Base-by-base conservation (phyloP, 192 early-diverging fungal genomes). In the Coemansia sp. region DNA sequence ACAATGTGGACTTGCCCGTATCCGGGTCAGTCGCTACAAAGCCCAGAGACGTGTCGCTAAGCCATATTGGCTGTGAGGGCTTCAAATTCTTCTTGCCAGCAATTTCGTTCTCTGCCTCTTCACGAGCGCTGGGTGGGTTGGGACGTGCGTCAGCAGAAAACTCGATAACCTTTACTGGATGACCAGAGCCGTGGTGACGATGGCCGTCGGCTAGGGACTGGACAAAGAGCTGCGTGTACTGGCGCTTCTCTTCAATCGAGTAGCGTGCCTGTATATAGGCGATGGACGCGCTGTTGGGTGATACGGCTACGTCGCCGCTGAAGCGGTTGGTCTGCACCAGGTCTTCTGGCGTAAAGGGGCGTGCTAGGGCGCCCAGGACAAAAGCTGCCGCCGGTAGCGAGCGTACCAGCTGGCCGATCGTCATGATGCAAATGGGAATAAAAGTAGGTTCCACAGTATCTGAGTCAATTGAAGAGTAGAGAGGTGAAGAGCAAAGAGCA, bases 251-350 rank as follows among this genome's bases (percentile, higher is more conserved):
- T n/a, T 84, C 85, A 38, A 81, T 69, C n/a, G 77, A 81, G 80
- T 92, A 93, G 36, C 67, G 82, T 11, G 91, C 89, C 44, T 87
- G 79, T 40, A 89, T 73, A 73, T 87, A 92, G 27, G 90, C 86
- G 2, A 88, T 82, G 16, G 71, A 69, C 0, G 67, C 39, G 38
- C 87, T 87, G 49, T 79, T 80, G 43, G 88, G 88, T 12, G 89
- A 87, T 38, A 89, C 68, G 2, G 82, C 74, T 3, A 85, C 80
- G 13, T 68, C 31, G 20, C 86, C 86, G 8, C 88, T 72, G n/a
- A 80, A 79, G 41, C 89, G 88, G 38, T 85, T 84, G 57, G 90
- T 87, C 49, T 87, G 78, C 43, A 92, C 89, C 29, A 93, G 86
- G 62, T 85, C 86, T 71, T 88, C 73, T 5, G 90, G 87, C 55